Percentiles rank a stretch among this genome's conserved stretches.
phyloP scores from a whole-genome alignment of 1,284 basidiomycete genomes.

The Marasmius oreades region DNA sequence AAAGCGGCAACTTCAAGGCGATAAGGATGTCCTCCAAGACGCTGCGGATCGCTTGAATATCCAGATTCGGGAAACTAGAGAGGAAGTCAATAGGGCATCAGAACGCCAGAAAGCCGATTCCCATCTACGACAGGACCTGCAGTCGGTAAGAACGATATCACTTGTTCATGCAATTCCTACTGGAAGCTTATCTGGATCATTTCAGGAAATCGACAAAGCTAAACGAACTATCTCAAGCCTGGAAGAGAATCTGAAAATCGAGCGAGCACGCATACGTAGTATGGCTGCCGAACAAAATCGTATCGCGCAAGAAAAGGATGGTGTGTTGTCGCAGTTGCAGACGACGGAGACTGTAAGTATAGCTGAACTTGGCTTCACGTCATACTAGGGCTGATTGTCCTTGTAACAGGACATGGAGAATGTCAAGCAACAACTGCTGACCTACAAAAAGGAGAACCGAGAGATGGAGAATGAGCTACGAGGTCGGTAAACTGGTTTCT shows the following conservation, averaged over 20 bases:
- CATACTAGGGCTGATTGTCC: background rate
- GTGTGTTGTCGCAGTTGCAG: constrained; percentile 56
- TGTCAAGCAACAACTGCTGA: constrained; percentile 48
- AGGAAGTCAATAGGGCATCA: constrained; percentile 47
- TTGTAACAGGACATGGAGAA: constrained; percentile 69
- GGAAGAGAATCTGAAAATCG: constrained; percentile 62
- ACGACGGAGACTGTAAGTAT: constrained; percentile 62
- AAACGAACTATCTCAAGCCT: constrained; percentile 61
- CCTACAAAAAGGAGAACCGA: constrained; percentile 14
- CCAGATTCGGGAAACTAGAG: constrained; percentile 55
- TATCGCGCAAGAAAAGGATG: constrained; percentile 58
- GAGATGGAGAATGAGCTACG: constrained; percentile 13
- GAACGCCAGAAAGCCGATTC: constrained; percentile 49
- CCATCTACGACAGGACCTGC: constrained; percentile 43
- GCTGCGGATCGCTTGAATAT: constrained; percentile 60
- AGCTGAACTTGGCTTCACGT: background rate
- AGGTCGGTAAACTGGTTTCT: background rate
- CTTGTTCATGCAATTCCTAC: background rate
- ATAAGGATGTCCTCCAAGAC: constrained; percentile 69
- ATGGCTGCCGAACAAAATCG: constrained; percentile 61
- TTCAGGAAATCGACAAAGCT: constrained; percentile 67
- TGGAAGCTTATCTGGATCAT: constrained; percentile 4
- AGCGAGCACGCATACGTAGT: constrained; percentile 59
- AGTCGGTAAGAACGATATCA: constrained; percentile 43
- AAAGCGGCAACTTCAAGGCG: constrained; percentile 54